These are phyloP conservation scores for Kodamaea leandrae DNA, from an alignment of 805 yeast genomes.

Conservation along the genomic window DNA sequence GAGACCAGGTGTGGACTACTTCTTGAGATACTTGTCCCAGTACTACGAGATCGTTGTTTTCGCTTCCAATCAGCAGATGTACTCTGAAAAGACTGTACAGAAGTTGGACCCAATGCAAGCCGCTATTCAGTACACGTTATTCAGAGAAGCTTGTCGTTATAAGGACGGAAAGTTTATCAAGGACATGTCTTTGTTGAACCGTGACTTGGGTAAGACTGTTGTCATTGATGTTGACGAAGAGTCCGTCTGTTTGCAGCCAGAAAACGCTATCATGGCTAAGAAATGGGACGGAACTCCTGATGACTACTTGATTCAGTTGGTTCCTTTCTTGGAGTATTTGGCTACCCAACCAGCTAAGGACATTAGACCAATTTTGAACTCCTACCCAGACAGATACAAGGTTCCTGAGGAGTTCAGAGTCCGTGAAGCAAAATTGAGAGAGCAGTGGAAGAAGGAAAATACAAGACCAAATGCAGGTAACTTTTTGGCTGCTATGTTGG, in stretches of 20 bases:
- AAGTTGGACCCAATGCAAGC: slow-evolving; percentile 94
- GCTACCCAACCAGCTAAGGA: slow-evolving; percentile 86
- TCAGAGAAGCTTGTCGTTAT: slow-evolving; percentile 86
- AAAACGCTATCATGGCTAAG: slow-evolving; percentile 81
- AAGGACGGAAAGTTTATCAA: slow-evolving; percentile 87
- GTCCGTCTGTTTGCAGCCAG: slow-evolving; percentile 80
- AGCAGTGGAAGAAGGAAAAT: slow-evolving; percentile 60
- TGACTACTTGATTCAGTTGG: slow-evolving; percentile 73
- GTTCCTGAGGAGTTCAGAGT: slow-evolving; percentile 76
- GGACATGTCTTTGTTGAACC: slow-evolving; percentile 85
- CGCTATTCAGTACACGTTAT: slow-evolving; percentile 79
- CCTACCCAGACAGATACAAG: slow-evolving; percentile 63
- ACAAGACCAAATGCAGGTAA: slow-evolving; percentile 43
- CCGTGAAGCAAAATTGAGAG: slow-evolving; percentile 75
- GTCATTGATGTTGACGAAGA: slow-evolving; percentile 76
- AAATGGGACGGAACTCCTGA: slow-evolving; percentile 87
- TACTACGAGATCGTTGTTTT: slow-evolving; percentile 95
- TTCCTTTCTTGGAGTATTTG: slow-evolving; percentile 91
- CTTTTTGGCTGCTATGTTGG: slow-evolving; percentile 62
- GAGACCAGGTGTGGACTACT: slow-evolving; percentile 98
- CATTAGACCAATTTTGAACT: slow-evolving; percentile 80
- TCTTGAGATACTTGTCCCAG: slow-evolving; percentile 89
- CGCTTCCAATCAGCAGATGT: slow-evolving; percentile 79
- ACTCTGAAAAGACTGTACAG: slow-evolving; percentile 77
- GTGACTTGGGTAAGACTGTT: slow-evolving; percentile 81